These are phyloP conservation scores for Pseudogymnoascus sp. DNA, from an alignment of 2,329 filamentous ascomycete genomes.

Conservation along the genomic window DNA sequence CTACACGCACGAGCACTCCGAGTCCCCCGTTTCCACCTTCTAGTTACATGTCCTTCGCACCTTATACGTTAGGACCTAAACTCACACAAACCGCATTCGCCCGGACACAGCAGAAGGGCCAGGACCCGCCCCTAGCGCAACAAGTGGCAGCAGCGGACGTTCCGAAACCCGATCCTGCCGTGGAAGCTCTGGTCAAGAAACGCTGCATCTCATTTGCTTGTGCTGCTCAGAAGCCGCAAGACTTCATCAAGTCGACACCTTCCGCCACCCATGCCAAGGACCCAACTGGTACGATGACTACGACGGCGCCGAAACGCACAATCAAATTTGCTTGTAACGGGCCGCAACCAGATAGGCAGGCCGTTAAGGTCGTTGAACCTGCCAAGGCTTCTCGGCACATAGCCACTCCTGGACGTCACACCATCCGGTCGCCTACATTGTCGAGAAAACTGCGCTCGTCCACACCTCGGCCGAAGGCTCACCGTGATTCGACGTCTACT, in stretches of 20 bases:
- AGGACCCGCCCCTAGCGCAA: constrained; percentile 18
- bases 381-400: constrained; percentile 8
- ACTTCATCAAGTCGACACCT: constrained; percentile 28
- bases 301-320: constrained; percentile 39
- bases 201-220: constrained; percentile 92
- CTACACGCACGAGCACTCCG: constrained; percentile 76
- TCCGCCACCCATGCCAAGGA: constrained; percentile 29
- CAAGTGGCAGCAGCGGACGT: constrained; percentile 20
- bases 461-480: constrained; percentile 12
- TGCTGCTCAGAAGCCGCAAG: constrained; percentile 41
- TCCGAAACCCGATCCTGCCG: constrained; percentile 41
- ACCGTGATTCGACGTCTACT: constrained; percentile 21
- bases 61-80: constrained; percentile 22
- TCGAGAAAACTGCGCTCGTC: constrained; percentile 21
- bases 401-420: constrained; percentile 12
- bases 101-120: neutral
- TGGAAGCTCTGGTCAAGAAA: constrained; percentile 64
- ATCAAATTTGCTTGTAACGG: constrained; percentile 71
- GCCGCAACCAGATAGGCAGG: constrained; percentile 30
- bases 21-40: constrained; percentile 71
- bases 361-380: constrained; percentile 10
- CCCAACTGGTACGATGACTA: constrained; percentile 28
- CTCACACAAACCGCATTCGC: constrained; percentile 13
- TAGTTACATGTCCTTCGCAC: constrained; percentile 33
- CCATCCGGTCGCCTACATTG: constrained; percentile 22